Percentiles rank a stretch among this genome's conserved stretches.
These are phyloP conservation scores for Clarkia xantiana DNA, from an alignment of 345 rosid genomes.

Conservation along the genomic window DNA sequence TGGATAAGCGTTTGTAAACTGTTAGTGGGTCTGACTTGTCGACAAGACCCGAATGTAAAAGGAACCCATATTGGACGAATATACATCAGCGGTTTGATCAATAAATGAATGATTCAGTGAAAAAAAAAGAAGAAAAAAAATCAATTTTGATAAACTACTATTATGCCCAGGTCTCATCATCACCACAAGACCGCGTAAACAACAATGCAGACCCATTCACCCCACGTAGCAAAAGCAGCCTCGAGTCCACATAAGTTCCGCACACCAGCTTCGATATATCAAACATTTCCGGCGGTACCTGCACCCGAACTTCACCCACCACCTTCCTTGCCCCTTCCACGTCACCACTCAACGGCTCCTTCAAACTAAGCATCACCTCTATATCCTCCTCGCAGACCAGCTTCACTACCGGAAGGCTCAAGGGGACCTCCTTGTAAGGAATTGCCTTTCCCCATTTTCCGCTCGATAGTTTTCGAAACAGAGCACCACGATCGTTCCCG, in stretches of 20 bases:
- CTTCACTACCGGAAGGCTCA: slow-evolving; percentile 78
- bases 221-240: slow-evolving; percentile 62
- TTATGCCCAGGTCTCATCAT: slow-evolving; percentile 2
- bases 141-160: too few species aligned
- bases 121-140: too few species aligned
- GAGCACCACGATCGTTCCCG: slow-evolving; percentile 26
- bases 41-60: too few species aligned
- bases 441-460: slow-evolving; percentile 59
- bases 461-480: slow-evolving; percentile 39
- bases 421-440: slow-evolving; percentile 68
- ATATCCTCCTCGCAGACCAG: slow-evolving; percentile 45
- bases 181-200: slow-evolving; percentile 41
- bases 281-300: slow-evolving; percentile 77
- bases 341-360: slow-evolving; percentile 18
- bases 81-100: too few species aligned
- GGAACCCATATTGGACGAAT: too few species aligned
- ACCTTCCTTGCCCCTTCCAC: slow-evolving; percentile 33
- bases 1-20: too few species aligned
- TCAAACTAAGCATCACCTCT: slow-evolving; percentile 39
- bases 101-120: too few species aligned
- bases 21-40: too few species aligned
- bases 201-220: slow-evolving; percentile 75
- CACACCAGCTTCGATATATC: slow-evolving; percentile 70
- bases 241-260: slow-evolving; percentile 64
- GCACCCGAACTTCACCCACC: slow-evolving; percentile 54